Evolutionary conservation across 2,329 filamentous ascomycete genomes (phyloP).

Genomic region (Verticillium dahliae): DNA sequence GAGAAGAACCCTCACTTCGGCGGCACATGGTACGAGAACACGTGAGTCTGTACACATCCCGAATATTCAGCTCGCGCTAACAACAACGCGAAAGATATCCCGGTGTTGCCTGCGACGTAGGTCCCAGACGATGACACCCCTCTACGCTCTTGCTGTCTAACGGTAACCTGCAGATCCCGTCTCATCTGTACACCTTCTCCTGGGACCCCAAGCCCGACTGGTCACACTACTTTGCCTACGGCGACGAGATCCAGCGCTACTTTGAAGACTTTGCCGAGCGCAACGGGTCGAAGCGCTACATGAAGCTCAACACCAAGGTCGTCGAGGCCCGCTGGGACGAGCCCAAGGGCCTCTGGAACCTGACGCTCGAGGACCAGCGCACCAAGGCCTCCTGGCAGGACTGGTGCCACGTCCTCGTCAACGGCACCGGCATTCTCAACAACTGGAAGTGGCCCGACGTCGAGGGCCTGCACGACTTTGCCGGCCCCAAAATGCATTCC

Average conservation of each 20-base stretch:
- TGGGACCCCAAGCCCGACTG: constrained; percentile 22
- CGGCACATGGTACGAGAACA: constrained; percentile 20
- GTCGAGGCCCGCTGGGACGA: constrained; percentile 37
- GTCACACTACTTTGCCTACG: constrained; percentile 19
- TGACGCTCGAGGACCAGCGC: constrained; percentile 17
- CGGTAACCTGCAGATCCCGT: constrained; percentile 1
- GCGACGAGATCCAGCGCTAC: constrained; percentile 21
- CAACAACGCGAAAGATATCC: constrained; percentile 5
- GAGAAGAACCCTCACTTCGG: constrained; percentile 24
- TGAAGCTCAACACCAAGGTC: constrained; percentile 35
- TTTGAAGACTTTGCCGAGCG: constrained; percentile 22
- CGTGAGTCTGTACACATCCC: constrained; percentile 5
- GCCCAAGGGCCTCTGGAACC: constrained; percentile 26
- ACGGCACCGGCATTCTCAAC: constrained; percentile 42
- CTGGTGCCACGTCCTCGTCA: constrained; percentile 39
- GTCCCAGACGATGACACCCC: not conserved
- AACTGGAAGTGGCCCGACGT: constrained; percentile 46
- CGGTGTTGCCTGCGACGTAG: constrained; percentile 11
- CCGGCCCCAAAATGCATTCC: constrained; percentile 45
- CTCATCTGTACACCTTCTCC: constrained; percentile 13
- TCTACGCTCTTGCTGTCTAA: not conserved
- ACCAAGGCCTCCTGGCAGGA: constrained; percentile 21
- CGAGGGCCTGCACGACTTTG: constrained; percentile 40
- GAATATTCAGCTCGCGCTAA: not conserved
- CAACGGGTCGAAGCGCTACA: constrained; percentile 29